phyloP scores from a whole-genome alignment of 2,329 filamentous ascomycete species.

The Xylariaceae sp. region DNA sequence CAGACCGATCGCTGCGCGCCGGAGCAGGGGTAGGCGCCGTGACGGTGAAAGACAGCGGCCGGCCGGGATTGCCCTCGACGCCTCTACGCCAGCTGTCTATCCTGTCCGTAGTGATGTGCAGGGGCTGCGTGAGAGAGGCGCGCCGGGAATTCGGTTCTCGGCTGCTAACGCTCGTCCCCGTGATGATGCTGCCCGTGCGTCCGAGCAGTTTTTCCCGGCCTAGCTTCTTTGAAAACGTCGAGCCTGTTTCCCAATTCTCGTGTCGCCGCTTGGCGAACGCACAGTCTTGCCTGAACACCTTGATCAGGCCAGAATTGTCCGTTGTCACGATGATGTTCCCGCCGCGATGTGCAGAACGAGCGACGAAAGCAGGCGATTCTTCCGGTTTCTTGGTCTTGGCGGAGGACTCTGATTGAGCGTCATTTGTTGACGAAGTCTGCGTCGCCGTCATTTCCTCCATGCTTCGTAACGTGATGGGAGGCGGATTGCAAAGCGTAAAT shows the following conservation, averaged over 20 bases:
- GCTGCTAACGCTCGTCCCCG: slow-evolving; percentile 47
- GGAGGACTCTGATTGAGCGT: slow-evolving; percentile 29
- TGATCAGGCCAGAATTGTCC: slow-evolving; percentile 83
- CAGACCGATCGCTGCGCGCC: slow-evolving; percentile 49
- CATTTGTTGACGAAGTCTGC: slow-evolving; percentile 36
- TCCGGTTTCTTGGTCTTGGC: slow-evolving; percentile 46
- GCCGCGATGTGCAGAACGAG: slow-evolving; percentile 68
- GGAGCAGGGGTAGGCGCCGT: slow-evolving; percentile 29
- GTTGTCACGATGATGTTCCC: slow-evolving; percentile 92
- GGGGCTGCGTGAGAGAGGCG: slow-evolving; percentile 47
- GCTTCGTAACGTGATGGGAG: slow-evolving; percentile 76
- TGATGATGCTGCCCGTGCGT: slow-evolving; percentile 53
- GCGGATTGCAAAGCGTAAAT: slow-evolving; percentile 95
- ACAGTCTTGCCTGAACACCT: slow-evolving; percentile 93
- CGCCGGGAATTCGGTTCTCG: slow-evolving; percentile 45
- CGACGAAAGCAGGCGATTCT: slow-evolving; percentile 71
- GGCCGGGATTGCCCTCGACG: slow-evolving; percentile 38
- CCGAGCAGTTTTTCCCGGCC: slow-evolving; percentile 56
- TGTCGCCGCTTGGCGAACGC: slow-evolving; percentile 73
- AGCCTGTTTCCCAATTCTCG: slow-evolving; percentile 73
- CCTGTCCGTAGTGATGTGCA: slow-evolving; percentile 56
- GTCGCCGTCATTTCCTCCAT: slow-evolving; percentile 57
- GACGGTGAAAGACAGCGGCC: slow-evolving; percentile 36
- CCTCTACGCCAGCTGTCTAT: slow-evolving; percentile 85
- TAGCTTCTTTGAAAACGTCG: slow-evolving; percentile 68